Conservation (phyloP, 305 asterid genomes). For the Fraxinus ornus region DNA sequence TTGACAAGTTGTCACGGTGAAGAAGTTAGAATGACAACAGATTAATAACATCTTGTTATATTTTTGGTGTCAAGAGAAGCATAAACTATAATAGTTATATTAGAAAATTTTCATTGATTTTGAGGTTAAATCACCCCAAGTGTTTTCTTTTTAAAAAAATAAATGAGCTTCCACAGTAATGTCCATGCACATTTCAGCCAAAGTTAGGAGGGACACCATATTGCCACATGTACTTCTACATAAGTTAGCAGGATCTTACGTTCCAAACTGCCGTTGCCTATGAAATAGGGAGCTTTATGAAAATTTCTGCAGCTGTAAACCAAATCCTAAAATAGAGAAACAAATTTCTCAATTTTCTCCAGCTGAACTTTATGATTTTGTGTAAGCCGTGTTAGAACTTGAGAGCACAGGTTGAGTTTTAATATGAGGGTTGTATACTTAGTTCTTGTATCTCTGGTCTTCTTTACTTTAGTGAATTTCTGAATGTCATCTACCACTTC, state of each 20-base stretch:
- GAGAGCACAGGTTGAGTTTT: neutral
- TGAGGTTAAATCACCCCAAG: conserved; percentile 1
- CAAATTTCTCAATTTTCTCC: neutral
- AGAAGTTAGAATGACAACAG: neutral
- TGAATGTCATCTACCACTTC: too few relatives aligned
- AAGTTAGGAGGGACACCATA: neutral
- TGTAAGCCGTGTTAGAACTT: neutral
- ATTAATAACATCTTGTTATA: neutral
- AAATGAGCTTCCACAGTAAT: neutral
- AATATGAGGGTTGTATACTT: neutral
- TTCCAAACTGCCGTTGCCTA: too few relatives aligned
- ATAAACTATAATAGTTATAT: neutral
- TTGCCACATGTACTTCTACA: neutral
- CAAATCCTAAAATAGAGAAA: neutral
- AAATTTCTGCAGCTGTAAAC: neutral
- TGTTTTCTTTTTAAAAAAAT: neutral
- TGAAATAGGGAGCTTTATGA: too few relatives aligned
- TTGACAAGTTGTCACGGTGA: neutral
- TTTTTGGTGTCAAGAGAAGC: neutral
- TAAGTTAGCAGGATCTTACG: neutral
- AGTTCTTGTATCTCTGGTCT: neutral
- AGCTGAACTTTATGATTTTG: neutral
- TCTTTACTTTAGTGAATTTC: too few relatives aligned
- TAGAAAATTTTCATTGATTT: neutral
- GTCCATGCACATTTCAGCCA: neutral